phyloP scores from a whole-genome alignment of 768 basidiomycete species.

The Inosperma sp. region DNA sequence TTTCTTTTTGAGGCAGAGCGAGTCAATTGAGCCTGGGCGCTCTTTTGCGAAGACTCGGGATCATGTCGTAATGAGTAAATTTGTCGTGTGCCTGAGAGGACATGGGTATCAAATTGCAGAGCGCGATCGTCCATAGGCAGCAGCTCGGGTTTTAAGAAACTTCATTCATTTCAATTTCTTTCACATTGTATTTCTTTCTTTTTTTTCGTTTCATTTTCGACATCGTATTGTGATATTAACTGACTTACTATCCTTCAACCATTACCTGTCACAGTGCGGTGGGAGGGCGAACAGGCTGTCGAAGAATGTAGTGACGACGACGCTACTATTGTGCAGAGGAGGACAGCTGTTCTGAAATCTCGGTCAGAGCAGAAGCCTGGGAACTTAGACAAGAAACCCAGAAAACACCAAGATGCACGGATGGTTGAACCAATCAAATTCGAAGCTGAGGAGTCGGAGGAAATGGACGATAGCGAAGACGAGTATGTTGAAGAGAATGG shows the following conservation, averaged over 20 bases:
- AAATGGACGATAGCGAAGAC: conserved; percentile 56
- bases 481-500: conserved; percentile 59
- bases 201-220: background rate
- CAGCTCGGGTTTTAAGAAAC: no score
- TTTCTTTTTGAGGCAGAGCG: conserved; percentile 6
- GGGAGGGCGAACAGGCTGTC: conserved; percentile 63
- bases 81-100: conserved; percentile 8
- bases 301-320: conserved; percentile 39
- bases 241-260: conserved; percentile 9
- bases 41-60: conserved; percentile 1
- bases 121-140: background rate
- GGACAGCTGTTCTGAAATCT: conserved; percentile 27
- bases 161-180: background rate
- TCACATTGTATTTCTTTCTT: background rate
- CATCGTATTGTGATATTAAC: background rate
- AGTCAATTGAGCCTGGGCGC: conserved; percentile 6
- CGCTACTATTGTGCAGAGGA: conserved; percentile 24
- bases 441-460: conserved; percentile 43
- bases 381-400: background rate
- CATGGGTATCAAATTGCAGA: no score
- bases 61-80: conserved; percentile 8
- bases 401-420: background rate
- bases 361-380: conserved; percentile 14
- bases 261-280: conserved; percentile 50
- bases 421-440: conserved; percentile 6